Base-by-base conservation (phyloP, 208 protist species). In the Trypanosoma brucei region DNA sequence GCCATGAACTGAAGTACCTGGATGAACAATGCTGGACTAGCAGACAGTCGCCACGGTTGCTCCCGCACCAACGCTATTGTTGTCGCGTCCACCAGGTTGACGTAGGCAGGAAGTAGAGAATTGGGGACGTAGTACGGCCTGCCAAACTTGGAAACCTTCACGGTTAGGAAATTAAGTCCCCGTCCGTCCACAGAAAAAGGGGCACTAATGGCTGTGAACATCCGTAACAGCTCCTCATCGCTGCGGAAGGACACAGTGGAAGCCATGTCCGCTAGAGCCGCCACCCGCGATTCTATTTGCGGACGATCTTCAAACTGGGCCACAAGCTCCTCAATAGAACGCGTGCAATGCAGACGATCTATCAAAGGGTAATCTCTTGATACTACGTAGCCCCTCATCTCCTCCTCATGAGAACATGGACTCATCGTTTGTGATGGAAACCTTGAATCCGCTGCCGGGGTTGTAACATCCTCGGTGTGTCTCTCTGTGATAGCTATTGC, bases 1-100 rank as follows among this genome's bases (percentile, higher is more conserved):
- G 89, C 84, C 33, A 95, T 72, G 59, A 95, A 95, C 65, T 92
- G 80, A 2, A 93, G 65, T 33, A 95, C 76, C 55, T 91, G 80
- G 2, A 79, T 71, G 4, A 77, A 68, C 49, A 95, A 59, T 8
- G 59, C 60, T 1, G 85, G 82, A 31, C 75, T 81, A 50, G 68
- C 67, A n/a, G 57, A 51, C 50, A 95, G 76, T 3, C 86, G 84
- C 48, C 77, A 71, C 22, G 89, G 83, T 70, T 91, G 84, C 64
- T 80, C 75, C 58, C 78, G 66, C 9, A 83, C 68, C 38, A 95
- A 75, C 30, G 72, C 42, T 34, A 83, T 73, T 13, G 83, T 88
- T 50, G 79, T 72, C 22, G 78, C 67, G 33, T 92, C 62, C n/a
- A 95, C 52, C 13, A 95, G 64, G 33, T 80, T 65, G 22, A 81